These are phyloP conservation scores for Auriscalpium microsporum DNA, from an alignment of 768 basidiomycete species.

Conservation along the genomic window DNA sequence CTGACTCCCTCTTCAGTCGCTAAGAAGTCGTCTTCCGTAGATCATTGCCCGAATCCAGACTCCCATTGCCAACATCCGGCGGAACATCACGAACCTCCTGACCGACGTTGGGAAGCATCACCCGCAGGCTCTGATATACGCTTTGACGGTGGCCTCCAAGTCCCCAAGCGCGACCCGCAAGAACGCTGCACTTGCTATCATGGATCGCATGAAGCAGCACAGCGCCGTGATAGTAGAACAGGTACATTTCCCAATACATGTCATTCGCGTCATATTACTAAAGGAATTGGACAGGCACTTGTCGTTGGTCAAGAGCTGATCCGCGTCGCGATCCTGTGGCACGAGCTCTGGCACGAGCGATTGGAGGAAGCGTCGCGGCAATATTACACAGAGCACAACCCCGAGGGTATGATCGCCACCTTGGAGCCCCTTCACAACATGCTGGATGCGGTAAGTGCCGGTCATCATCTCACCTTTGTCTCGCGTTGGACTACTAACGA, in stretches of 20 bases:
- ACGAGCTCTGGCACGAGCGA: conserved; percentile 99
- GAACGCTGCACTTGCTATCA: conserved; percentile 76
- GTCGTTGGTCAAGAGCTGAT: conserved; percentile 92
- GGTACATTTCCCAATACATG: conserved; percentile 28
- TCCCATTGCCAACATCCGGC: conserved; percentile 78
- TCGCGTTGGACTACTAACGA: neutral
- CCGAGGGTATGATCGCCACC: conserved; percentile 92
- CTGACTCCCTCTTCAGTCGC: neutral
- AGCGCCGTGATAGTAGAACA: conserved; percentile 82
- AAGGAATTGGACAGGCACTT: conserved; percentile 47
- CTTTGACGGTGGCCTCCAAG: conserved; percentile 92
- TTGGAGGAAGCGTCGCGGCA: conserved; percentile 94
- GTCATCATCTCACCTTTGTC: neutral
- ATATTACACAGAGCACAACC: conserved; percentile 96
- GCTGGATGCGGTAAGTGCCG: conserved; percentile 59
- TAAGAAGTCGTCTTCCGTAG: conserved; percentile 29
- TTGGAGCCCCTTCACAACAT: conserved; percentile 89
- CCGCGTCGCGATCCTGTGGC: conserved; percentile 96
- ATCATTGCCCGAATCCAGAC: conserved; percentile 99
- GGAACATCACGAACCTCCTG: conserved; percentile 81
- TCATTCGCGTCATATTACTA: neutral
- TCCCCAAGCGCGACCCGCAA: conserved; percentile 79
- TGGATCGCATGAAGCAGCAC: conserved; percentile 91
- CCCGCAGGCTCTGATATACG: conserved; percentile 94
- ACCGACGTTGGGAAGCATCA: conserved; percentile 93